Base-by-base conservation (phyloP, 2,329 filamentous ascomycete genomes). In the Fusarium luffae region DNA sequence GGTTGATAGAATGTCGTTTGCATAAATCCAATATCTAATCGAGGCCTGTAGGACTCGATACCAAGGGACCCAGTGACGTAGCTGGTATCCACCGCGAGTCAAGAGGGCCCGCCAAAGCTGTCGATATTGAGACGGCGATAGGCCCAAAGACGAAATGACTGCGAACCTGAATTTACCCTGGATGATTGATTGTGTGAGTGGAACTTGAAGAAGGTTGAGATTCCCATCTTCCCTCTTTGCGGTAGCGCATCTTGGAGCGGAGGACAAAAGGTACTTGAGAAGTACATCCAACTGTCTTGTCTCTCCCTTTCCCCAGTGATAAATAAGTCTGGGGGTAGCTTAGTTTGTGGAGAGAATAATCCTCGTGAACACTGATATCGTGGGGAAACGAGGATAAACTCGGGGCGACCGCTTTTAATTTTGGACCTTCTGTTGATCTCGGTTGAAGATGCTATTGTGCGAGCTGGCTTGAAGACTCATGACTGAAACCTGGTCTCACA, bases 21-120 rank as follows among this genome's bases (percentile, higher is more conserved):
- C 41, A 40, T 41, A 34, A 58, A 28, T 27, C 21, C 25, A 28
- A 63, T 30, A 49, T 63, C 14, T 48, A 37, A 16, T 44, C 14
- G 28, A 41, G 32, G 34, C 23, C 30, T 32, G 34, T 19, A 49
- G 18, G 30, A 49, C 30, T 66, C 25, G 5, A 65, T 34, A 49
- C 32, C 23, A 50, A 46, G 54, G 40, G 34, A 47, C 42, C 34
- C 59, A 54, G 57, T 74, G 72, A 74, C 72, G 72, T 74, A 73
- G 47, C 12, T 16, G 25, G 52, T 52, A 42, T 50, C 72, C 72
- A 73, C 72, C 19, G 13, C 46, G 47, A 63, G 48, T 62, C 50
- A 54, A 66, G 30, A 25, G 50, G 64, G 47, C 52, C 72, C 68
- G 56, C 69, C 51, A 61, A 54, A 51, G 48, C 54, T 59, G 55